These are phyloP conservation scores for Saksenaea oblongispora DNA, from an alignment of 371 early-diverging fungal species.

Conservation along the genomic window DNA sequence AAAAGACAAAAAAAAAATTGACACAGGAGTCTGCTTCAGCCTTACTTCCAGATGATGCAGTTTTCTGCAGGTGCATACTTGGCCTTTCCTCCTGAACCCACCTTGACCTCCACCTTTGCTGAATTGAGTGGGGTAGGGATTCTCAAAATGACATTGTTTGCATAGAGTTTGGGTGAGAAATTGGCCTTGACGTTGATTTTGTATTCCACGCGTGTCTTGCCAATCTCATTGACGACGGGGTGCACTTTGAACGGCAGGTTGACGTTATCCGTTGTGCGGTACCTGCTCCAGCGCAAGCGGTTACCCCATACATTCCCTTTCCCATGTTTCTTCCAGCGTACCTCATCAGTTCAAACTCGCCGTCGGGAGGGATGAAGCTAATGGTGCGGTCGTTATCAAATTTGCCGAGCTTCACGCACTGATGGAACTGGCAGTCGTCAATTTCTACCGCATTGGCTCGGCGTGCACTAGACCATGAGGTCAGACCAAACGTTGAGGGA, in stretches of 20 bases:
- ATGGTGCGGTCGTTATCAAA: slow-evolving; percentile 89
- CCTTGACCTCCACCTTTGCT: slow-evolving; percentile 68
- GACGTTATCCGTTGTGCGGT: slow-evolving; percentile 87
- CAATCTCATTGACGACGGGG: slow-evolving; percentile 81
- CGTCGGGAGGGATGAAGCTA: slow-evolving; percentile 90
- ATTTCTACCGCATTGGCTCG: slow-evolving; percentile 76
- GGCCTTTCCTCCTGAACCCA: slow-evolving; percentile 76
- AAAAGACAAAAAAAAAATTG: not conserved
- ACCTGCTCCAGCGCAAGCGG: too few species aligned
- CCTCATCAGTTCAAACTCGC: slow-evolving; percentile 96
- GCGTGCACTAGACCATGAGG: slow-evolving; percentile 28
- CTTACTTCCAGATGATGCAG: slow-evolving; percentile 88
- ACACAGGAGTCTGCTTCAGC: not conserved
- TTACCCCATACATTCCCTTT: not conserved
- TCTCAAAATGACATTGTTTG: slow-evolving; percentile 78
- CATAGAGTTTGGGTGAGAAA: slow-evolving; percentile 77
- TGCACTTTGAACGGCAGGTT: slow-evolving; percentile 85
- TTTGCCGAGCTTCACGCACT: slow-evolving; percentile 84
- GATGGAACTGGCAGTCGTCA: slow-evolving; percentile 92
- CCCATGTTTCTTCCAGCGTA: slow-evolving; percentile 19
- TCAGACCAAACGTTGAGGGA: not conserved
- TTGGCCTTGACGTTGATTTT: slow-evolving; percentile 76
- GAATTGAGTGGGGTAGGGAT: slow-evolving; percentile 88
- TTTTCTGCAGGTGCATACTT: slow-evolving; percentile 88
- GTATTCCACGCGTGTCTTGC: slow-evolving; percentile 79